A percentile compares a stretch with the other conserved stretches of the same genome.
phyloP scores from a whole-genome alignment of 2,329 filamentous ascomycete genomes.

The Colletotrichum agaves region DNA sequence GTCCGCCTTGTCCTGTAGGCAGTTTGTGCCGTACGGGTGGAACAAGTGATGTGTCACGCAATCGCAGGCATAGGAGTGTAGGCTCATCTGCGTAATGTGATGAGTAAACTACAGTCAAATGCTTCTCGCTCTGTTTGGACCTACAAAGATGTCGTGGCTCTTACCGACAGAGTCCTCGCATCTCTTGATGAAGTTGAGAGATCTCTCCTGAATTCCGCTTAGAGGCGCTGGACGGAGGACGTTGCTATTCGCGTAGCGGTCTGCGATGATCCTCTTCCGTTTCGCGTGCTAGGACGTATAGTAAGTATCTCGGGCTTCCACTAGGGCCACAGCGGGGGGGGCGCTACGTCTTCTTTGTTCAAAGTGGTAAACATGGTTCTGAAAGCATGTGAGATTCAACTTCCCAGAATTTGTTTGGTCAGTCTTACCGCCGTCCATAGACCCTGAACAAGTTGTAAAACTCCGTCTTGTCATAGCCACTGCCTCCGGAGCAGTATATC shows the following conservation, averaged over 20 bases:
- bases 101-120: conserved; percentile 18
- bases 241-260: conserved; percentile 76
- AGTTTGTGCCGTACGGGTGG: conserved; percentile 71
- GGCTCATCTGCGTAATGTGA: conserved; percentile 38
- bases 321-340: not conserved
- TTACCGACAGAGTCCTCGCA: conserved; percentile 57
- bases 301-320: not conserved
- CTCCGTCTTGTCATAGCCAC: conserved; percentile 72
- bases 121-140: conserved; percentile 33
- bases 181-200: conserved; percentile 63
- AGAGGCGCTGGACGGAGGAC: conserved; percentile 67
- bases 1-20: conserved; percentile 65
- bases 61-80: conserved; percentile 77
- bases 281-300: conserved; percentile 63
- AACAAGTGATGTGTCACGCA: conserved; percentile 77
- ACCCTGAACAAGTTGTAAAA: conserved; percentile 72
- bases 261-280: conserved; percentile 71
- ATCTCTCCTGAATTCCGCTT: conserved; percentile 67
- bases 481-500: conserved; percentile 71
- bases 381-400: not conserved
- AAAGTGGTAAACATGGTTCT: conserved; percentile 71
- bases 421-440: conserved; percentile 62
- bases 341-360: conserved; percentile 62
- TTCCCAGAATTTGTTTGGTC: not conserved
- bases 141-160: conserved; percentile 71